These are phyloP conservation scores for Oryza glumipatula DNA, from an alignment of 176 grass and related monocot species.

Conservation along the genomic window DNA sequence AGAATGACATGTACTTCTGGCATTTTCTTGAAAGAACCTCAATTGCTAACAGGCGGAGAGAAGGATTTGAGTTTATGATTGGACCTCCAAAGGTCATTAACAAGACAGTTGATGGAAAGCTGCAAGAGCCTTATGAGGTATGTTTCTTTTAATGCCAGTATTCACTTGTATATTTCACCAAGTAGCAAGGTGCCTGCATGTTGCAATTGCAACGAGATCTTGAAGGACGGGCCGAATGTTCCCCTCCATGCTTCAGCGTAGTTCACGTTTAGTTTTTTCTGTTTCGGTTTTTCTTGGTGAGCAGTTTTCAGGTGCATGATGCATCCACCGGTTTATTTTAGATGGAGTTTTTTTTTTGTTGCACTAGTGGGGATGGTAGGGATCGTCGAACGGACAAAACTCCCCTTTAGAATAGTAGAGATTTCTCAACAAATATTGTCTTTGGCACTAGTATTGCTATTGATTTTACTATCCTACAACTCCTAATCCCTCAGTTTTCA, in stretches of 20 bases:
- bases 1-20: slow-evolving; percentile 18
- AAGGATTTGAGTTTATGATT: slow-evolving; percentile 99
- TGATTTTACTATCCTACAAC: slow-evolving; percentile 31
- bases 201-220: no score
- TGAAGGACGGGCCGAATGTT: no score
- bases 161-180: slow-evolving; percentile 2
- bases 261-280: no score
- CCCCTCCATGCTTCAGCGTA: no score
- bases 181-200: no score
- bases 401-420: no score
- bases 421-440: not conserved
- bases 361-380: no score
- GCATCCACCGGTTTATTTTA: no score
- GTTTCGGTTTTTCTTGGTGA: no score
- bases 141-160: slow-evolving; percentile 6
- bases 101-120: slow-evolving; percentile 76
- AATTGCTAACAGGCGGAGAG: slow-evolving; percentile 78
- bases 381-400: no score
- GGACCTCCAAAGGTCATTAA: slow-evolving; percentile 99
- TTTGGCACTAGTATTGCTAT: slow-evolving; percentile 18
- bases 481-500: slow-evolving; percentile 28
- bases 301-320: no score
- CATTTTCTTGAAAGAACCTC: slow-evolving; percentile 27
- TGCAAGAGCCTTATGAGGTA: slow-evolving; percentile 94
- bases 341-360: no score